Conservation (phyloP, 2,329 filamentous ascomycete genomes). For the Capronia americana region DNA sequence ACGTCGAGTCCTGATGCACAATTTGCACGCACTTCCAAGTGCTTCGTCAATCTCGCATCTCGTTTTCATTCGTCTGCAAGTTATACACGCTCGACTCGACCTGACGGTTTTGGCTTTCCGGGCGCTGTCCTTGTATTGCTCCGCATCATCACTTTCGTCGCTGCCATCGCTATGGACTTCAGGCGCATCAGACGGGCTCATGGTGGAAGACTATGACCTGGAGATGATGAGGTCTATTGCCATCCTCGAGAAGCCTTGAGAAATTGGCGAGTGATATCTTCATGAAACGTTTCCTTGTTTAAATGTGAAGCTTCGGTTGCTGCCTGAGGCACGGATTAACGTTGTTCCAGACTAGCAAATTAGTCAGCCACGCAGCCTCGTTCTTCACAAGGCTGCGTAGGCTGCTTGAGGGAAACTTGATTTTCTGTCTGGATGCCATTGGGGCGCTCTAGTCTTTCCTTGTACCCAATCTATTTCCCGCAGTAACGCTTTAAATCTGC, state of each 20-base stretch:
- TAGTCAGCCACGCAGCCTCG: not conserved
- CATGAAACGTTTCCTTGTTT: no score
- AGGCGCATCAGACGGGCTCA: conserved; percentile 18
- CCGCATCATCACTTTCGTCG: conserved; percentile 34
- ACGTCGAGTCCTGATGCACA: conserved; percentile 79
- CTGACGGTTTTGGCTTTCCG: conserved; percentile 22
- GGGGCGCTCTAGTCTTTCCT: not conserved
- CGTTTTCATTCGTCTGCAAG: conserved; percentile 79
- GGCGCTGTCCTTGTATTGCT: conserved; percentile 16
- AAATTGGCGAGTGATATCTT: no score
- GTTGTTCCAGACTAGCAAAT: not conserved
- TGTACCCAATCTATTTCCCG: not conserved
- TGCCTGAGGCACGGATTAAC: conserved; percentile 11
- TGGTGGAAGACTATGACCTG: not conserved
- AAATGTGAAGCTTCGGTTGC: not conserved
- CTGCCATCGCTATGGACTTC: conserved; percentile 29
- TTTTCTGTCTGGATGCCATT: not conserved
- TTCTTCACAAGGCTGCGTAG: not conserved
- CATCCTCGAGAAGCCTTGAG: not conserved
- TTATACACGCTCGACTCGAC: conserved; percentile 69
- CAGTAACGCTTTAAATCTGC: not conserved
- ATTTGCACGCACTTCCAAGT: conserved; percentile 67
- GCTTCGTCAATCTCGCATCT: conserved; percentile 79
- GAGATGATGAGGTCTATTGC: not conserved
- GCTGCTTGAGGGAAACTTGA: not conserved